A percentile compares a stretch with the other conserved stretches of the same genome.
These are phyloP conservation scores for Sutorius australiensis DNA, from an alignment of 768 basidiomycete genomes.

Conservation along the genomic window DNA sequence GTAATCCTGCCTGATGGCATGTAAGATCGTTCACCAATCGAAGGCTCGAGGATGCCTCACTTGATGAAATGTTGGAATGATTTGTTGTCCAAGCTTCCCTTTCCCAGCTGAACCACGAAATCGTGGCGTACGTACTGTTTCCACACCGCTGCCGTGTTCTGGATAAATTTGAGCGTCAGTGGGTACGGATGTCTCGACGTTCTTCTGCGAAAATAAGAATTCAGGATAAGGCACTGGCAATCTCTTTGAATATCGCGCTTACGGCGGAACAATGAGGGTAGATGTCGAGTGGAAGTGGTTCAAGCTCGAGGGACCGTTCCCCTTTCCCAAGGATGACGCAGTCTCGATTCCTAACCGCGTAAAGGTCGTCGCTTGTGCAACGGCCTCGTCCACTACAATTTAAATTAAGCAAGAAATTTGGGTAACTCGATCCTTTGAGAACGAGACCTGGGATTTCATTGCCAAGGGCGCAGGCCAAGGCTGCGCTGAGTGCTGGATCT, in stretches of 20 bases:
- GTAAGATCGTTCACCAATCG: background rate
- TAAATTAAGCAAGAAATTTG: background rate
- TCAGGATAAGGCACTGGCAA: background rate
- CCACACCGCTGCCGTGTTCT: background rate
- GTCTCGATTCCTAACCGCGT: background rate
- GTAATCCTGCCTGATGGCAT: background rate
- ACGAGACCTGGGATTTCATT: background rate
- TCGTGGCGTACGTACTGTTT: slow-evolving; percentile 1
- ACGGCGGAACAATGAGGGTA: slow-evolving; percentile 1
- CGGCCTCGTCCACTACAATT: background rate
- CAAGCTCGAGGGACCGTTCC: background rate
- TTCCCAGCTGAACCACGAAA: slow-evolving; percentile 3
- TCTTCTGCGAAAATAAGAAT: background rate
- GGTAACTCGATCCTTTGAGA: background rate
- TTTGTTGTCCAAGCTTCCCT: background rate
- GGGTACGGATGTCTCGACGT: background rate
- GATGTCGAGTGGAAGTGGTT: background rate
- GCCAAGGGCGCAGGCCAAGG: background rate
- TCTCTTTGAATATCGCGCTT: background rate
- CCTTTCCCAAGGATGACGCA: background rate
- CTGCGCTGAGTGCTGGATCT: background rate
- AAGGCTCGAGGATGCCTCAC: background rate
- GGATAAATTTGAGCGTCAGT: background rate
- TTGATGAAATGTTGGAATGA: slow-evolving; percentile 3
- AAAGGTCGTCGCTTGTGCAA: background rate